Percentiles rank a stretch among this genome's conserved stretches.
Evolutionary conservation across 768 basidiomycete species (phyloP).

Genomic region (Strobilomyces echinocephalus): DNA sequence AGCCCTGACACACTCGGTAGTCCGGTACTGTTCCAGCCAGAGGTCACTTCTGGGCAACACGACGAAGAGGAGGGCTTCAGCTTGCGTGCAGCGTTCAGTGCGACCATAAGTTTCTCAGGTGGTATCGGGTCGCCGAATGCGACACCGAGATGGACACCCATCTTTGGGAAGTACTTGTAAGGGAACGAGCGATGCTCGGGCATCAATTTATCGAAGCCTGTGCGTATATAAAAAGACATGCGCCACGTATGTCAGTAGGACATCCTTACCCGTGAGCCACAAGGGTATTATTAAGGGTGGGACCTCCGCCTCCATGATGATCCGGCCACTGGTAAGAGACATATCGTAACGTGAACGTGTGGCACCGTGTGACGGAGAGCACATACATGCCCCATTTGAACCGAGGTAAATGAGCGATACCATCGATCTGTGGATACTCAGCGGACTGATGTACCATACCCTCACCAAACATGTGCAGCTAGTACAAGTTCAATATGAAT

Average conservation of each 20-base stretch:
- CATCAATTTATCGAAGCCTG: slow-evolving; percentile 87
- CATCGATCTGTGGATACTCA: slow-evolving; percentile 41
- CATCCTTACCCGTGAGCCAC: slow-evolving; percentile 75
- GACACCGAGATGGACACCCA: slow-evolving; percentile 61
- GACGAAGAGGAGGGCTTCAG: neutral
- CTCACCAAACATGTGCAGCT: slow-evolving; percentile 91
- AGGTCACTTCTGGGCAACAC: neutral
- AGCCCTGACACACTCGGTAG: neutral
- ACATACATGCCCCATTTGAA: slow-evolving; percentile 98
- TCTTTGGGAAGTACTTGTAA: slow-evolving; percentile 63
- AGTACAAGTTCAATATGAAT: slow-evolving; percentile 1
- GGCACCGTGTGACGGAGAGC: neutral
- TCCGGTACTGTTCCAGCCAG: neutral
- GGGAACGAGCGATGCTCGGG: slow-evolving; percentile 78
- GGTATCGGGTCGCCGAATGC: slow-evolving; percentile 77
- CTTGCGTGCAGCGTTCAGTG: slow-evolving; percentile 12
- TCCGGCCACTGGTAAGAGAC: slow-evolving; percentile 56
- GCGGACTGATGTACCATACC: slow-evolving; percentile 78
- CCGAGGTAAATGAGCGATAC: slow-evolving; percentile 51
- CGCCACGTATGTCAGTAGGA: neutral
- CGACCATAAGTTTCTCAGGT: slow-evolving; percentile 30
- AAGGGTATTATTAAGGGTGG: slow-evolving; percentile 84
- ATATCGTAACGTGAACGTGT: neutral
- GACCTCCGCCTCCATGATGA: slow-evolving; percentile 64
- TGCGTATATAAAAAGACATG: neutral